Evolutionary conservation across 106 monocot genomes (phyloP).

Genomic region (Ottelia alismoides): DNA sequence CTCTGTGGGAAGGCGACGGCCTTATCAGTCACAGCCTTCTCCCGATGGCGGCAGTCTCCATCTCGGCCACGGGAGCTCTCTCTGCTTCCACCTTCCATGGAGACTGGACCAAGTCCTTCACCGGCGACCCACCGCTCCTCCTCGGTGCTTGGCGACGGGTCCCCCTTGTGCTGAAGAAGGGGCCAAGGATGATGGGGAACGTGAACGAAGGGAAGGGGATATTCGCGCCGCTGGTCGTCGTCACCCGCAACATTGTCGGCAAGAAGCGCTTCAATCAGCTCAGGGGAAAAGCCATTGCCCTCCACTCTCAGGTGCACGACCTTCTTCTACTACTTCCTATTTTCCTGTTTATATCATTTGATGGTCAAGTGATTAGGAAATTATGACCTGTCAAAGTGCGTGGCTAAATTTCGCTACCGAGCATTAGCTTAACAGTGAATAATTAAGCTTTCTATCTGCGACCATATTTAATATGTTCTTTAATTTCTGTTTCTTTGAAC

Average conservation of each 20-base stretch:
- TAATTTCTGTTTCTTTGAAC: no score
- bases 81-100: slow-evolving; percentile 15
- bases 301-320: slow-evolving; percentile 68
- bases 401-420: no score
- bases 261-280: slow-evolving; percentile 84
- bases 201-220: slow-evolving; percentile 80
- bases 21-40: no score
- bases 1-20: no score
- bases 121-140: slow-evolving; percentile 7
- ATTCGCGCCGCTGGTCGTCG: slow-evolving; percentile 66
- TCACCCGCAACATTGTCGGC: slow-evolving; percentile 60
- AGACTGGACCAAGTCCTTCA: slow-evolving; percentile 12
- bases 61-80: neutral
- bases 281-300: slow-evolving; percentile 86
- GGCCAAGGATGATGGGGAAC: slow-evolving; percentile 52
- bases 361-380: neutral
- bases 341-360: no score
- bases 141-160: neutral
- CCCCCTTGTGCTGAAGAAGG: slow-evolving; percentile 13
- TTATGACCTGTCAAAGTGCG: no score
- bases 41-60: neutral
- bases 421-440: no score
- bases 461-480: no score
- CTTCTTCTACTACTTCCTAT: neutral
- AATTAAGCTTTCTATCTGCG: no score